Evolutionary conservation across 305 asterid genomes (phyloP).

Genomic region (Fraxinus nigra): DNA sequence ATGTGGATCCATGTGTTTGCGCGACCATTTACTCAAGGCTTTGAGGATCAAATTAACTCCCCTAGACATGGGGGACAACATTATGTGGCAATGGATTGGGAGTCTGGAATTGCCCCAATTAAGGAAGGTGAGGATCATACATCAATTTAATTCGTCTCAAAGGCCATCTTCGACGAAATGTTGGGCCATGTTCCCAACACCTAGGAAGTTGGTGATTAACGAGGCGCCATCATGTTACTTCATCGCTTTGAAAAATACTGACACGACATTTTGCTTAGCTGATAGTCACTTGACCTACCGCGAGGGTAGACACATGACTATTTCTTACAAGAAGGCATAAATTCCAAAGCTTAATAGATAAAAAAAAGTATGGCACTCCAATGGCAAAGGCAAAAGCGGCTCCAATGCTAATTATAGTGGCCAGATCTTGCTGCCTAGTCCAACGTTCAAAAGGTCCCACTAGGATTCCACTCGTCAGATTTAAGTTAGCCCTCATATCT

Average conservation of each 20-base stretch:
- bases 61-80: neutral
- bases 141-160: neutral
- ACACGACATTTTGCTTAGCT: too few species aligned
- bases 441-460: slow-evolving; percentile 55
- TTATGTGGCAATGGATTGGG: neutral
- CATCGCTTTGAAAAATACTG: neutral
- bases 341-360: neutral
- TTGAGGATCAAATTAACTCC: neutral
- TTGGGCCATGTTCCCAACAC: neutral
- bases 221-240: neutral
- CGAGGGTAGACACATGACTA: neutral
- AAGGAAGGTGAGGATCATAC: neutral
- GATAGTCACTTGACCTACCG: too few species aligned
- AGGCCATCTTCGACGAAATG: neutral
- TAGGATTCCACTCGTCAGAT: slow-evolving; percentile 27
- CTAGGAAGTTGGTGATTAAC: neutral
- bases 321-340: neutral
- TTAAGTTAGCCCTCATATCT: slow-evolving; percentile 3
- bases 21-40: neutral
- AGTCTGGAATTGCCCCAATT: neutral
- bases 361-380: slow-evolving; percentile 5
- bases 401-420: slow-evolving; percentile 21
- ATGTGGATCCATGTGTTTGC: neutral
- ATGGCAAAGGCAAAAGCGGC: slow-evolving; percentile 12
- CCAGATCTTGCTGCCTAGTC: slow-evolving; percentile 60